Evolutionary conservation across 139 green algal species (phyloP).

Genomic region (Chlorella vulgaris): DNA sequence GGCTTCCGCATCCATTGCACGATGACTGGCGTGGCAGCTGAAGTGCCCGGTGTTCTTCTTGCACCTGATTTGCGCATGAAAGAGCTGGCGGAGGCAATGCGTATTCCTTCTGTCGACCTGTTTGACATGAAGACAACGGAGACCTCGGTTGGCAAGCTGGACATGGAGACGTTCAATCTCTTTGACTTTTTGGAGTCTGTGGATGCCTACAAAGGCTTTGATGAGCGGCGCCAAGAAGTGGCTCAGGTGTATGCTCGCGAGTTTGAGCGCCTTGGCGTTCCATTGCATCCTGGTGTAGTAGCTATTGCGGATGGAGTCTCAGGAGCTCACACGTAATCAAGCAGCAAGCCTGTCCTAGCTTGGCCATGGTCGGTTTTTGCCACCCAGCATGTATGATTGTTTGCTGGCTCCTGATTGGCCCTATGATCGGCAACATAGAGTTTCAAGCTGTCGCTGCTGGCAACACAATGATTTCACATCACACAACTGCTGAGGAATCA

Average conservation of each 20-base stretch:
- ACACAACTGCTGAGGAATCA: too few relatives aligned
- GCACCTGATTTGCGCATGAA: not conserved
- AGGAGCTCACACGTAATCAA: too few relatives aligned
- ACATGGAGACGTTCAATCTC: not conserved
- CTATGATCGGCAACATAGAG: too few relatives aligned
- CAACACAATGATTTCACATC: too few relatives aligned
- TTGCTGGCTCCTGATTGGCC: too few relatives aligned
- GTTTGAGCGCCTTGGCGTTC: not conserved
- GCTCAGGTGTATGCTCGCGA: not conserved
- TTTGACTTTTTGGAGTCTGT: not conserved
- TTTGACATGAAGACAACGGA: not conserved
- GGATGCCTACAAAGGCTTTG: not conserved
- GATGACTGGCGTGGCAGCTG: not conserved
- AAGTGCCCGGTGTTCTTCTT: not conserved
- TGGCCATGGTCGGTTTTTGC: too few relatives aligned
- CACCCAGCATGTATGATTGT: too few relatives aligned
- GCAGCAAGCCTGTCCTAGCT: too few relatives aligned
- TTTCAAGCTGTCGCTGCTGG: too few relatives aligned
- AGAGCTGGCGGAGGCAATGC: not conserved
- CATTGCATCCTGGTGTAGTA: not conserved
- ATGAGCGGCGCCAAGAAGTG: not conserved
- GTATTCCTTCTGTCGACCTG: not conserved
- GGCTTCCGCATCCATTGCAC: too few relatives aligned
- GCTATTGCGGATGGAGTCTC: too few relatives aligned
- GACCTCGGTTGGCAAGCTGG: not conserved